Evolutionary conservation across 805 yeast species (phyloP).

Genomic region (Candida suzukii): DNA sequence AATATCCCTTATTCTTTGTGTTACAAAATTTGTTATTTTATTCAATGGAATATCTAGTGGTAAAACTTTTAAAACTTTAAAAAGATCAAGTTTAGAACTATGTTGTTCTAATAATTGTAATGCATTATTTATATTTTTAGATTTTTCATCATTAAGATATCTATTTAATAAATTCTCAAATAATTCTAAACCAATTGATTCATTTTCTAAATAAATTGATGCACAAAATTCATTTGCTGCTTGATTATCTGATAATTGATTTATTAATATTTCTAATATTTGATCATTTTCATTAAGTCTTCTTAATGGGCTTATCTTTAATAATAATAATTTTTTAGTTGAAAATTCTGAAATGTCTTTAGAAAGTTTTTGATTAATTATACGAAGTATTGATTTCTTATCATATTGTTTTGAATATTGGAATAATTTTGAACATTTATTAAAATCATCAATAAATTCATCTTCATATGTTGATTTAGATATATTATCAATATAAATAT

Average conservation of each 20-base stretch:
- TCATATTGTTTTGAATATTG: conserved; percentile 29
- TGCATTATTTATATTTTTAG: conserved; percentile 17
- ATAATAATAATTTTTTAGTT: conserved; percentile 21
- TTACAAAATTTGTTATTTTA: conserved; percentile 36
- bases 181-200: conserved; percentile 32
- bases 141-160: conserved; percentile 18
- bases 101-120: conserved; percentile 34
- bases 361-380: conserved; percentile 24
- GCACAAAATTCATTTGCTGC: conserved; percentile 59
- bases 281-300: conserved; percentile 54
- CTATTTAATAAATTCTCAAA: conserved; percentile 44
- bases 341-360: conserved; percentile 6
- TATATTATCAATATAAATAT: conserved; percentile 33
- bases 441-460: conserved; percentile 12
- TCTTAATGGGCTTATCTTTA: conserved; percentile 52
- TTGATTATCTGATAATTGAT: conserved; percentile 46
- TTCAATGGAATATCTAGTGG: conserved; percentile 44
- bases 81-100: conserved; percentile 30
- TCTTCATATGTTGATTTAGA: background rate
- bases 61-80: conserved; percentile 37
- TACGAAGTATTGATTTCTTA: conserved; percentile 26
- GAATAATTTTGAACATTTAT: conserved; percentile 30
- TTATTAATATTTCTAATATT: conserved; percentile 54
- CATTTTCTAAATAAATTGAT: conserved; percentile 32
- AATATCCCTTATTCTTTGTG: conserved; percentile 34